Conservation (phyloP, 2,329 filamentous ascomycete genomes). For the Beauveria caledonica region DNA sequence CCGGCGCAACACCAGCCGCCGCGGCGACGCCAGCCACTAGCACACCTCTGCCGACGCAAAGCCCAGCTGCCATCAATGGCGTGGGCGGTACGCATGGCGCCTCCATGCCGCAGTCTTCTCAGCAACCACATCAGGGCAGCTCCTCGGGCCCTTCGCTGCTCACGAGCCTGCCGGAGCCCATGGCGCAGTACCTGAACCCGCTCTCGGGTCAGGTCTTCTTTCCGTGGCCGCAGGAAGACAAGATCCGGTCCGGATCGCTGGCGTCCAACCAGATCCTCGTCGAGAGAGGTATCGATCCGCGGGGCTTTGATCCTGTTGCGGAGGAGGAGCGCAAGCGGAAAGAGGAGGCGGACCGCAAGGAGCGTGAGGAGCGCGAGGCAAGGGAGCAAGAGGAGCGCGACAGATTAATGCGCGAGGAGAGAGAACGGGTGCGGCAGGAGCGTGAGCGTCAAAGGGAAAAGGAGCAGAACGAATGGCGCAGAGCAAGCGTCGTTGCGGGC, state of each 20-base stretch:
- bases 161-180: slow-evolving; percentile 39
- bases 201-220: slow-evolving; percentile 53
- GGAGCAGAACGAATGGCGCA: slow-evolving; percentile 34
- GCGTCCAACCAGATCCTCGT: slow-evolving; percentile 54
- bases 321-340: slow-evolving; percentile 43
- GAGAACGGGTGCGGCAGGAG: slow-evolving; percentile 32
- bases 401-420: slow-evolving; percentile 30
- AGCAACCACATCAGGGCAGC: slow-evolving; percentile 25
- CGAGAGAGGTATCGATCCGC: slow-evolving; percentile 55
- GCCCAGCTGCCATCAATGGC: slow-evolving; percentile 26
- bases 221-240: slow-evolving; percentile 67
- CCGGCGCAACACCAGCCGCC: slow-evolving; percentile 21
- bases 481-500: slow-evolving; percentile 26
- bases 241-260: slow-evolving; percentile 61
- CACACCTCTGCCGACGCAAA: slow-evolving; percentile 27
- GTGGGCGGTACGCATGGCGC: slow-evolving; percentile 6
- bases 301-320: slow-evolving; percentile 47
- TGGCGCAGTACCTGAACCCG: slow-evolving; percentile 46
- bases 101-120: slow-evolving; percentile 10
- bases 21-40: slow-evolving; percentile 24
- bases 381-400: slow-evolving; percentile 39
- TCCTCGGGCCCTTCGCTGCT: slow-evolving; percentile 19
- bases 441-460: slow-evolving; percentile 34
- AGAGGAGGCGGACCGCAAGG: slow-evolving; percentile 41
- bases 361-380: slow-evolving; percentile 39